phyloP scores from a whole-genome alignment of 192 early-diverging fungal species.

The Rhizophagus clarus region DNA sequence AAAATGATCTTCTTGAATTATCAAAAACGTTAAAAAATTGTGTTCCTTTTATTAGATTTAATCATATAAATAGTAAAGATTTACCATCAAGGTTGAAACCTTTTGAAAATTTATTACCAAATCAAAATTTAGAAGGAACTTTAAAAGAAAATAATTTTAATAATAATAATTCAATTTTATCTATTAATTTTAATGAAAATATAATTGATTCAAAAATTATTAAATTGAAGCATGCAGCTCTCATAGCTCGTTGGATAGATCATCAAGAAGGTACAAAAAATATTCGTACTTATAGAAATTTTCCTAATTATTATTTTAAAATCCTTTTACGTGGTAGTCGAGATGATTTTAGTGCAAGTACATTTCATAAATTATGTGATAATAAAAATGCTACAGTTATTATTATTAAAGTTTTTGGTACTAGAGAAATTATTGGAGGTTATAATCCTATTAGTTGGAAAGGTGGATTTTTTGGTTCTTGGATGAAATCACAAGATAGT shows the following conservation, averaged over 20 bases:
- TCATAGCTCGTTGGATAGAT: constrained; percentile 23
- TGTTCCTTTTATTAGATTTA: not conserved
- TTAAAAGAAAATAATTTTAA: not conserved
- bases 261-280: not conserved
- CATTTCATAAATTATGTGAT: constrained; percentile 18
- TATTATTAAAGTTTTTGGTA: not conserved
- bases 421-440: constrained; percentile 16
- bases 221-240: constrained; percentile 10
- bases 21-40: not conserved
- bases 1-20: constrained; percentile 1
- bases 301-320: not conserved
- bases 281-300: not conserved
- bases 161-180: too few species aligned
- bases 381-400: constrained; percentile 14
- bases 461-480: constrained; percentile 10
- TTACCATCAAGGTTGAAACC: not conserved
- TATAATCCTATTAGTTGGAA: constrained; percentile 22
- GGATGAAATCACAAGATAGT: constrained; percentile 13
- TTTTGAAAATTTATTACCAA: not conserved
- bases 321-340: constrained; percentile 19
- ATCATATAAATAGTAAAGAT: constrained; percentile 6
- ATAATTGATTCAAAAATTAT: constrained; percentile 20
- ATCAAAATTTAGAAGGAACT: too few species aligned
- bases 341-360: constrained; percentile 11
- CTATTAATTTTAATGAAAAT: too few species aligned